A percentile compares a stretch with the other conserved stretches of the same genome.
phyloP scores from a whole-genome alignment of 805 yeast species.

The Pichia membranifaciens region DNA sequence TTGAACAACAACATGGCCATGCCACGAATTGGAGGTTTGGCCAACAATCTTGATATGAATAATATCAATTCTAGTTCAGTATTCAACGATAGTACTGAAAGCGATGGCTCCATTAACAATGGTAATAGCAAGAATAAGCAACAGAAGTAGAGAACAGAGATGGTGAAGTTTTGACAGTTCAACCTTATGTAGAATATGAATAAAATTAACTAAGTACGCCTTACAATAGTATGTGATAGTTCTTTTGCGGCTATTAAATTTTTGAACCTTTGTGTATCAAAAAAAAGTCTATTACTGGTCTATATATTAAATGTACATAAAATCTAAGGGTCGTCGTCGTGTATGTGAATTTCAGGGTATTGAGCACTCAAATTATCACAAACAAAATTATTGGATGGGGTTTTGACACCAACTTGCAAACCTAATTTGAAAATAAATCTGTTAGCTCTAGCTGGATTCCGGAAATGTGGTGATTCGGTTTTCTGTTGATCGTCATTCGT shows the following conservation, averaged over 20 bases:
- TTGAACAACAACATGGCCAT: slow-evolving; percentile 1
- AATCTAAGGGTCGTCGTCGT: too few species aligned
- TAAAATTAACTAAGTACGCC: too few species aligned
- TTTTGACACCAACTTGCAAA: not conserved
- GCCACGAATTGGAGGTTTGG: not conserved
- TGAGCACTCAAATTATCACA: slow-evolving; percentile 1
- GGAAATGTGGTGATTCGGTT: not conserved
- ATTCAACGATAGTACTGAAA: slow-evolving; percentile 1
- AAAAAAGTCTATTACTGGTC: too few species aligned
- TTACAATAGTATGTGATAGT: not conserved
- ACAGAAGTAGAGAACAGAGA: too few species aligned
- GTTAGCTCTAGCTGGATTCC: slow-evolving; percentile 6
- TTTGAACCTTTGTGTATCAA: too few species aligned
- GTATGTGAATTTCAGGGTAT: too few species aligned
- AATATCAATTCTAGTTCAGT: not conserved
- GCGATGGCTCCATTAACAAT: not conserved
- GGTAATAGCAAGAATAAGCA: not conserved
- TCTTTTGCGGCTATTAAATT: too few species aligned
- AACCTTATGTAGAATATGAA: too few species aligned
- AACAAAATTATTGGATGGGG: slow-evolving; percentile 3
- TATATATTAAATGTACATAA: too few species aligned
- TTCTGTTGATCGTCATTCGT: not conserved
- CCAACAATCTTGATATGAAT: not conserved
- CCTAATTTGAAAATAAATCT: slow-evolving; percentile 5
- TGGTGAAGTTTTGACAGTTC: too few species aligned